phyloP scores from a whole-genome alignment of 1,284 basidiomycete species.

The Fomitopsis palustris region DNA sequence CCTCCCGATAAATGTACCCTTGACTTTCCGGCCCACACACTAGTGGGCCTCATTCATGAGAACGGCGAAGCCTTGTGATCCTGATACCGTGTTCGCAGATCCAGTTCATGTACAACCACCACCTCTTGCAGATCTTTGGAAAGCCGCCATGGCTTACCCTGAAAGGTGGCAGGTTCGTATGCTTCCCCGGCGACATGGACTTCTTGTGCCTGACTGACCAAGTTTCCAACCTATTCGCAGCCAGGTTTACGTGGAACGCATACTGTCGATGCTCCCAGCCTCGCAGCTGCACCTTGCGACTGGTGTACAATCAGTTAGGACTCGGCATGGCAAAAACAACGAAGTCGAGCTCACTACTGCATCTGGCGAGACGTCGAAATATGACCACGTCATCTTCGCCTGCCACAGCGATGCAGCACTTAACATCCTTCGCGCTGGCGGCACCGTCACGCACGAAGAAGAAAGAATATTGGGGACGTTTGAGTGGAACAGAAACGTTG shows the following conservation, averaged over 20 bases:
- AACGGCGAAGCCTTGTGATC: neutral
- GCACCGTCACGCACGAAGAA: conserved; percentile 52
- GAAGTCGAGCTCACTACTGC: conserved; percentile 41
- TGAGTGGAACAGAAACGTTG: conserved; percentile 69
- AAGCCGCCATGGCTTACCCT: conserved; percentile 80
- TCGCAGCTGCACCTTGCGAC: conserved; percentile 60
- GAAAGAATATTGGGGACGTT: conserved; percentile 55
- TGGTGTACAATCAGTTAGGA: conserved; percentile 42
- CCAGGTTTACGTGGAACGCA: conserved; percentile 62
- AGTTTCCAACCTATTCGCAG: conserved; percentile 29
- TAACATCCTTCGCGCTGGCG: conserved; percentile 53
- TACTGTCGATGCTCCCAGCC: conserved; percentile 52
- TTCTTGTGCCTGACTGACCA: neutral
- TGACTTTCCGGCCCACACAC: conserved; percentile 71
- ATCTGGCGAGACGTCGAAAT: conserved; percentile 40
- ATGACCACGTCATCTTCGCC: conserved; percentile 78
- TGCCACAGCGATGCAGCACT: conserved; percentile 73
- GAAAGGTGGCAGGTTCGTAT: conserved; percentile 61
- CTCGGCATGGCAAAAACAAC: neutral
- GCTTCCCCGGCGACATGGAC: neutral
- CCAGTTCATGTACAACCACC: conserved; percentile 80
- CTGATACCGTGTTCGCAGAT: conserved; percentile 28
- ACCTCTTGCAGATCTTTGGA: conserved; percentile 71
- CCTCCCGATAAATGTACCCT: conserved; percentile 69
- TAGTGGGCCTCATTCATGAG: conserved; percentile 38